These are phyloP conservation scores for Calonectria crousiana DNA, from an alignment of 2,329 filamentous ascomycete species.

Conservation along the genomic window DNA sequence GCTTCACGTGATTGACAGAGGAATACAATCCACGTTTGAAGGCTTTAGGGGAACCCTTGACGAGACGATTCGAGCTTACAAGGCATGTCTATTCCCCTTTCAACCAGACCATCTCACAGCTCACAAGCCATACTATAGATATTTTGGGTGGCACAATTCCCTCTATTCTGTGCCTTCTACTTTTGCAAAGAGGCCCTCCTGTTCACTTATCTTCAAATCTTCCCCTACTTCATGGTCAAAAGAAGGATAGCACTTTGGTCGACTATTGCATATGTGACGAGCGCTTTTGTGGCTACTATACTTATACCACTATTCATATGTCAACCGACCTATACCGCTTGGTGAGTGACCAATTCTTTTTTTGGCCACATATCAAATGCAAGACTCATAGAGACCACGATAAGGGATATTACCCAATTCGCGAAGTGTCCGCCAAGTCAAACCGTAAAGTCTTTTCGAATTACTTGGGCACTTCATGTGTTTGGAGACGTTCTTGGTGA, in stretches of 20 bases:
- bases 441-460: not conserved
- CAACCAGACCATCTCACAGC: no score
- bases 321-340: not conserved
- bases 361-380: not conserved
- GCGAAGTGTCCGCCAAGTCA: not conserved
- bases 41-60: not conserved
- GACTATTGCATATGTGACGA: not conserved
- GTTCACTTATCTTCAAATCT: slow-evolving; percentile 27
- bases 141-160: slow-evolving; percentile 24
- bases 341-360: not conserved
- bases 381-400: not conserved
- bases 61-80: not conserved
- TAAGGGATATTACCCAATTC: not conserved
- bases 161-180: slow-evolving; percentile 24
- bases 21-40: not conserved
- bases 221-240: slow-evolving; percentile 29
- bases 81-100: not conserved
- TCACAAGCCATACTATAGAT: not conserved
- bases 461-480: not conserved
- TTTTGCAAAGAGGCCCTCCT: slow-evolving; percentile 30
- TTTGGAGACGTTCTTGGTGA: not conserved
- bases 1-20: slow-evolving; percentile 24
- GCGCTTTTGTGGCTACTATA: not conserved
- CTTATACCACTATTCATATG: not conserved
- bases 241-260: slow-evolving; percentile 26